Evolutionary conservation across 2,329 filamentous ascomycete genomes (phyloP).

Genomic region (Epichloe elymi): DNA sequence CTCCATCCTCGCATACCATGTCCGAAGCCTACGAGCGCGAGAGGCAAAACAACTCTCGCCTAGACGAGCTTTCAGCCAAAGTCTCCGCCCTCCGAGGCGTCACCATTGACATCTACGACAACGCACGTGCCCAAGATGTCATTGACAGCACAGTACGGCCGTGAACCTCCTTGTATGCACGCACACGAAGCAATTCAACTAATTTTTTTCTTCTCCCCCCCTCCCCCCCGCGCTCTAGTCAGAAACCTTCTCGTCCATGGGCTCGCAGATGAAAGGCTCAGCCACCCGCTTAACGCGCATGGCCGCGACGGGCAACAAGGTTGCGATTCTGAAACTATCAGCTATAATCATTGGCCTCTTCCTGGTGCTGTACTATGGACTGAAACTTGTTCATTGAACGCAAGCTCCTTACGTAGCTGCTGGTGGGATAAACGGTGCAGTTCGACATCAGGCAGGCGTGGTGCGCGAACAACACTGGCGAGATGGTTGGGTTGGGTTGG

Average conservation of each 20-base stretch:
- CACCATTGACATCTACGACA: slow-evolving; percentile 96
- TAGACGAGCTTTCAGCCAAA: slow-evolving; percentile 82
- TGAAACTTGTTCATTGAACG: slow-evolving; percentile 47
- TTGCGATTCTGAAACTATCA: slow-evolving; percentile 80
- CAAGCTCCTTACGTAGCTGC: too few relatives aligned
- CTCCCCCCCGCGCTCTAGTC: slow-evolving; percentile 32
- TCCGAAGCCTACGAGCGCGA: slow-evolving; percentile 69
- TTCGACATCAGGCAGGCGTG: neutral
- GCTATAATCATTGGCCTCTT: slow-evolving; percentile 66
- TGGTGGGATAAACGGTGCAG: neutral
- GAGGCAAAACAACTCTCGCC: slow-evolving; percentile 86
- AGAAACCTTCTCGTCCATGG: slow-evolving; percentile 85
- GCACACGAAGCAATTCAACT: neutral
- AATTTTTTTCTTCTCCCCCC: neutral
- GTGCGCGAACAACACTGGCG: neutral
- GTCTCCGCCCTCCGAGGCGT: slow-evolving; percentile 85
- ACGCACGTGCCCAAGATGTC: slow-evolving; percentile 74
- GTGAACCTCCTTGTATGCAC: neutral
- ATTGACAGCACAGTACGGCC: slow-evolving; percentile 69
- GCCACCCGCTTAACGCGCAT: slow-evolving; percentile 74
- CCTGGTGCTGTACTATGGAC: slow-evolving; percentile 62
- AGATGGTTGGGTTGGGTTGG: neutral
- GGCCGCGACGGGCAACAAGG: slow-evolving; percentile 80
- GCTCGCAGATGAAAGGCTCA: slow-evolving; percentile 69
- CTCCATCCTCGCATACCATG: slow-evolving; percentile 30